These are phyloP conservation scores for Sanghuangporus sanghuang DNA, from an alignment of 1,284 basidiomycete species.

Conservation along the genomic window DNA sequence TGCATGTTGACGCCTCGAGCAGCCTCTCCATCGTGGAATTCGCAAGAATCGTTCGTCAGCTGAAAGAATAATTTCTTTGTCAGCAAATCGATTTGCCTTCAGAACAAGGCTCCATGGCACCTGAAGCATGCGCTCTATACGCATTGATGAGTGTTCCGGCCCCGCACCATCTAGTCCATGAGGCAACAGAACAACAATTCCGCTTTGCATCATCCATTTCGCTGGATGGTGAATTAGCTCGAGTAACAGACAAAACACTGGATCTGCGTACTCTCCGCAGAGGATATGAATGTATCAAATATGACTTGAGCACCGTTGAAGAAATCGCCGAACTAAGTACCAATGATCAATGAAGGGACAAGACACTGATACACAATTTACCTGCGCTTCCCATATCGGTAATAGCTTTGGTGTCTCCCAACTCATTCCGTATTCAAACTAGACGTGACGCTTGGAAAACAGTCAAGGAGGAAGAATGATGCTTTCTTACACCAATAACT, in stretches of 20 bases:
- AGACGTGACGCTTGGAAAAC: constrained; percentile 10
- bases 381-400: constrained; percentile 89
- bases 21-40: constrained; percentile 32
- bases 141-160: constrained; percentile 84
- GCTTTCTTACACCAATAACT: constrained; percentile 65
- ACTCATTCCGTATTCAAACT: constrained; percentile 86
- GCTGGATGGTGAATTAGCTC: constrained; percentile 38
- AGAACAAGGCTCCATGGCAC: constrained; percentile 29
- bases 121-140: constrained; percentile 84
- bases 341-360: constrained; percentile 1
- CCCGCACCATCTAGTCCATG: constrained; percentile 88
- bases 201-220: constrained; percentile 93
- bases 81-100: background rate
- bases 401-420: constrained; percentile 79
- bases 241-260: background rate
- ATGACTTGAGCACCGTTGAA: constrained; percentile 86
- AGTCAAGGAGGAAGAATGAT: constrained; percentile 10
- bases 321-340: constrained; percentile 77
- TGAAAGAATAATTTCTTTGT: constrained; percentile 24
- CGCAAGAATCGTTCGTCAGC: constrained; percentile 69
- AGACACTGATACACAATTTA: constrained; percentile 22
- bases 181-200: constrained; percentile 79
- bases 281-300: constrained; percentile 83
- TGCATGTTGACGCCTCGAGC: constrained; percentile 69
- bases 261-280: constrained; percentile 60